Conservation (phyloP, 306 rosid species). For the Vigna angularis region DNA sequence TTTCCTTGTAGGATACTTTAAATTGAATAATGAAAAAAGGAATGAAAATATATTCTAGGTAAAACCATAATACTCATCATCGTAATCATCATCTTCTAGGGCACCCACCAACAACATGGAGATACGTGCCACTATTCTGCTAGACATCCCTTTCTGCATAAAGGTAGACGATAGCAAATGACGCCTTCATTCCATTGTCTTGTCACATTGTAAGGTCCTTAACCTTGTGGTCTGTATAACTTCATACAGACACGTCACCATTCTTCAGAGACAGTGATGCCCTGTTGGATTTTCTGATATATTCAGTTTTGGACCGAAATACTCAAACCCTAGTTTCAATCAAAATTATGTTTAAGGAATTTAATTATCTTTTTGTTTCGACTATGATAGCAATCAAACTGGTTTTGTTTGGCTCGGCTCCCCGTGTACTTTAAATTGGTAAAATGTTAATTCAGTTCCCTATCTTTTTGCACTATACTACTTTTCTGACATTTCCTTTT, state of each 20-base stretch:
- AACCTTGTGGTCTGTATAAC: background rate
- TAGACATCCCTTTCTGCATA: conserved; percentile 47
- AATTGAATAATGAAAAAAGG: background rate
- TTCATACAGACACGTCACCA: conserved; percentile 17
- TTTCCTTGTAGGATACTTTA: background rate
- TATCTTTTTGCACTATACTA: too few relatives aligned
- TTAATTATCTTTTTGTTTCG: background rate
- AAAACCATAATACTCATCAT: background rate
- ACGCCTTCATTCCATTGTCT: conserved; percentile 41
- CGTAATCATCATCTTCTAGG: background rate
- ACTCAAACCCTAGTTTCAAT: background rate
- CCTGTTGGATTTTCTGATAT: conserved; percentile 22
- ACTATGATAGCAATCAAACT: too few relatives aligned
- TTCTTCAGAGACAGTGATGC: conserved; percentile 25
- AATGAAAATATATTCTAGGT: background rate
- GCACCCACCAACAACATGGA: conserved; percentile 22
- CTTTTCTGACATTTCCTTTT: too few relatives aligned
- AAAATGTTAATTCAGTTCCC: too few relatives aligned
- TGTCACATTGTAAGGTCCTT: conserved; percentile 4
- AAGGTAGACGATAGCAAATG: conserved; percentile 37
- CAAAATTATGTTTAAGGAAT: background rate
- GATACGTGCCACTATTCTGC: conserved; percentile 46
- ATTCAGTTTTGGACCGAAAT: conserved; percentile 21
- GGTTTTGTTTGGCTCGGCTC: too few relatives aligned
- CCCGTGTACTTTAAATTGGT: too few relatives aligned